Evolutionary conservation across 306 rosid genomes (phyloP), one percentile per base, ranked within the genome.

Genomic region (Leucaena leucocephala): DNA sequence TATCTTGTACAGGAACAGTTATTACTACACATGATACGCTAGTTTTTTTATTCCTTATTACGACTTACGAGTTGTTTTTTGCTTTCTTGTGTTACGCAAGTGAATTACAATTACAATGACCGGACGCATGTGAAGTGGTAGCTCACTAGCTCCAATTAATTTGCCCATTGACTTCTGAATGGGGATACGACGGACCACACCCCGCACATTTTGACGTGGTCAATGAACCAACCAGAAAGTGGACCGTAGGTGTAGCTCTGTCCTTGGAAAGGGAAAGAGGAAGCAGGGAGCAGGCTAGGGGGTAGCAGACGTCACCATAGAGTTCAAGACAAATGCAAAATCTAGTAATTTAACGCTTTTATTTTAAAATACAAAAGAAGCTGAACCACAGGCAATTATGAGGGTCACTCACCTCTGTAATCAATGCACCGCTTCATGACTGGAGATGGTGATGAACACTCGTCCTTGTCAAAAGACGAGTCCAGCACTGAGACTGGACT

Each of bases 401-500:
- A 43, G 7, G 2, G 50, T 16, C 17, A 42, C 80, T 83, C 15
- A 94, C 98, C 99, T 89, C 85, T 84, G 88, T 90, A 91, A 86
- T 89, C 91, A 68, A 95, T 86, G 89, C 88, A 81, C 35, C 99
- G 94, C 83, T 93, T 95, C 82, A 91, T 85, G 17, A 93, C 86
- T 1, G 98, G 98, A 22, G 99, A 95, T 69, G 98, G 97, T 48
- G 96, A 90, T 2, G 76, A 79, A 66, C 89, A 95, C 49, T 93
- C 99, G 63, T 95, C 99, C 81, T 87, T 91, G 93, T 91, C 87
- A 75, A 93, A 91, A 13, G 96, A 90, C 38, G 98, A 81, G 92
- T 95, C 98, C 0, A 95, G 94, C 2, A 95, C 99, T 15, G 99
- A 95, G 69, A 93, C 94, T 0, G 99, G 99, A 86, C 99, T 95